A percentile compares a stretch with the other conserved stretches of the same genome.
Conservation (phyloP, 805 yeast genomes). For the Candida arabinofermentans region DNA sequence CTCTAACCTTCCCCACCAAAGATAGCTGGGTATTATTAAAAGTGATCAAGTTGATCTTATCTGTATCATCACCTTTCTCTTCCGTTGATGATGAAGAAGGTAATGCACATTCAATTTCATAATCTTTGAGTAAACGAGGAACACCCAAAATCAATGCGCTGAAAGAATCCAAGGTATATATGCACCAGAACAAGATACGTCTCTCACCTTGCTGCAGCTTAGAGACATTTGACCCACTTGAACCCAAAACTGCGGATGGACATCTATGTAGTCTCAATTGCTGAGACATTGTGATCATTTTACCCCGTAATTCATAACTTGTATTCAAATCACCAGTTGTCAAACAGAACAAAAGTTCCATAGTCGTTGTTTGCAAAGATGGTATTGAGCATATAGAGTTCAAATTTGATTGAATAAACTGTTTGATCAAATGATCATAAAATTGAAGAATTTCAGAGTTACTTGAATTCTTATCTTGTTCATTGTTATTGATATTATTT, state of each 20-base stretch:
- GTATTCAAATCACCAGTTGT: conserved; percentile 71
- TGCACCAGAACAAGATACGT: conserved; percentile 80
- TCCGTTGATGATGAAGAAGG: conserved; percentile 43
- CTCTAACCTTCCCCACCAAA: conserved; percentile 67
- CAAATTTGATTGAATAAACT: conserved; percentile 58
- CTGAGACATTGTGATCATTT: conserved; percentile 77
- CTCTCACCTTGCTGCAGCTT: conserved; percentile 78
- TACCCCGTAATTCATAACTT: conserved; percentile 71
- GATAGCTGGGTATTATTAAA: conserved; percentile 56
- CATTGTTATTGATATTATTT: conserved; percentile 15
- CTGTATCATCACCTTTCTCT: conserved; percentile 37
- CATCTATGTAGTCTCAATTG: conserved; percentile 82
- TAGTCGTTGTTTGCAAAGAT: conserved; percentile 62
- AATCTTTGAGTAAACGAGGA: conserved; percentile 74
- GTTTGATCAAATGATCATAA: conserved; percentile 58
- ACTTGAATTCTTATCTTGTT: conserved; percentile 11
- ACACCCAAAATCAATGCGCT: conserved; percentile 75
- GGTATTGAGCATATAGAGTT: conserved; percentile 60
- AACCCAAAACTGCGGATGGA: conserved; percentile 74
- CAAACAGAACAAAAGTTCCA: conserved; percentile 67
- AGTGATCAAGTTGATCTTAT: conserved; percentile 53
- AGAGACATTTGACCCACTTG: conserved; percentile 61
- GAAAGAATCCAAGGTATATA: conserved; percentile 72
- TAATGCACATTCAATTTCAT: conserved; percentile 80
- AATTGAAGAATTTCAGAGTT: conserved; percentile 39